Percentiles rank a stretch among this genome's conserved stretches.
phyloP scores from a whole-genome alignment of 2,329 filamentous ascomycete genomes.

The Nigrospora sphaerica region DNA sequence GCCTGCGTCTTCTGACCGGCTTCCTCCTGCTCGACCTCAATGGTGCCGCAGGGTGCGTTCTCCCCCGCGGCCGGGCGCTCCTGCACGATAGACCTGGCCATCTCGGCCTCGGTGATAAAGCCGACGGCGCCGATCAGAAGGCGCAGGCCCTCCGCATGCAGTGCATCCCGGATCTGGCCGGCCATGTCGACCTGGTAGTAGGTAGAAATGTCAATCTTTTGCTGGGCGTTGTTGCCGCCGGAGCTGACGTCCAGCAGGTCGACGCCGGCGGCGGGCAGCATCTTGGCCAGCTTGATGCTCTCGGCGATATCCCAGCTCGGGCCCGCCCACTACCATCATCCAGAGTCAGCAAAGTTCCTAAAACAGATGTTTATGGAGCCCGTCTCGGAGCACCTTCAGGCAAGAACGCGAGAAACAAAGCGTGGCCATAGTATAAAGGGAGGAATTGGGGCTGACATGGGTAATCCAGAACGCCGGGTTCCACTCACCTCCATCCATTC shows the following conservation, averaged over 20 bases:
- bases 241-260: constrained; percentile 80
- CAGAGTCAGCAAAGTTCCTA: too few species aligned
- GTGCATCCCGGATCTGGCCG: constrained; percentile 59
- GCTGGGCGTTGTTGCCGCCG: constrained; percentile 59
- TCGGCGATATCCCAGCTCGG: constrained; percentile 64
- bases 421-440: too few species aligned
- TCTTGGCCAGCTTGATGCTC: constrained; percentile 57
- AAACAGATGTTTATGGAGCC: too few species aligned
- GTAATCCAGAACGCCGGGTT: constrained; percentile 34
- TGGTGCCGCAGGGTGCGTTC: constrained; percentile 23
- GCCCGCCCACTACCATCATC: constrained; percentile 51
- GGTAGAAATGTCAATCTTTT: constrained; percentile 54
- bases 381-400: too few species aligned
- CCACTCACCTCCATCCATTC: constrained; percentile 64
- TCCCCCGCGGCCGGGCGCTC: constrained; percentile 33
- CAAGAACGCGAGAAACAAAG: too few species aligned
- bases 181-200: constrained; percentile 72
- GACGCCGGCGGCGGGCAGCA: constrained; percentile 66
- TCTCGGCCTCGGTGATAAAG: constrained; percentile 59
- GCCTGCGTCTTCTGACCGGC: constrained; percentile 34
- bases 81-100: constrained; percentile 55
- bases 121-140: constrained; percentile 71
- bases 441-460: too few species aligned
- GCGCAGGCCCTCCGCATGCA: constrained; percentile 38
- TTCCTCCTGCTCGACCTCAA: constrained; percentile 31